Evolutionary conservation across 2,329 filamentous ascomycete genomes (phyloP), one percentile per base, ranked within the genome.

Genomic region (Colletotrichum siamense): DNA sequence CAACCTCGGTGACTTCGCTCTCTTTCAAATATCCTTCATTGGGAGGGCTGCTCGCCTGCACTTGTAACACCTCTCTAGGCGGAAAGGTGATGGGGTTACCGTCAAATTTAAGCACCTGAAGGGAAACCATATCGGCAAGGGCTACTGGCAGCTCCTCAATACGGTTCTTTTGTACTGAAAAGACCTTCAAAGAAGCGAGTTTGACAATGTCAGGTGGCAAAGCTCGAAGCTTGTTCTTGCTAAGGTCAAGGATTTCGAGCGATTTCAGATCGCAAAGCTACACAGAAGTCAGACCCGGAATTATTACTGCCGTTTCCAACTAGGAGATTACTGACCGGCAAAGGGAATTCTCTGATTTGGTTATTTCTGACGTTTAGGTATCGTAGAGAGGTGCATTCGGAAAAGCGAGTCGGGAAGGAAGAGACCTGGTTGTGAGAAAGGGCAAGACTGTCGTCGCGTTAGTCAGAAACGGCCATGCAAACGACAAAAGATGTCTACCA

Each of bases 231-330:
- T 94, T 95, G 83, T 99, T 99, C 80, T 95, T 92, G 83, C 96
- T 96, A 71, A 99, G 90, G 85, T 99, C 96, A 77, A 99, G 91
- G 75, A 98, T 98, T 85, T 99, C 96, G 71, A 99, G 91, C 39
- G 95, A 94, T 69, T 92, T 93, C 77, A 99, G 90, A 84, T 96
- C 93, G 83, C 96, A 96, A 75, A 99, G 91, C 96, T 98, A 82
- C 26, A 49, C 26, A 81, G 71, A 30, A 28, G 63, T 81, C 65
- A 83, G 80, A 74, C 22, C 76, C 36, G 22, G n/a, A n/a, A n/a
- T 22, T 22, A 8, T 26, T 22, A 9, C 9, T n/a, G 59, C 4
- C 30, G 1, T 12, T 26, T 68, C 26, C 55, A 61, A 66, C n/a
- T 22, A n/a, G n/a, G 32, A 71, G 71, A 75, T 77, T 69, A 80